Evolutionary conservation across 2,329 filamentous ascomycete genomes (phyloP).

Genomic region (Aspergillus terreus): DNA sequence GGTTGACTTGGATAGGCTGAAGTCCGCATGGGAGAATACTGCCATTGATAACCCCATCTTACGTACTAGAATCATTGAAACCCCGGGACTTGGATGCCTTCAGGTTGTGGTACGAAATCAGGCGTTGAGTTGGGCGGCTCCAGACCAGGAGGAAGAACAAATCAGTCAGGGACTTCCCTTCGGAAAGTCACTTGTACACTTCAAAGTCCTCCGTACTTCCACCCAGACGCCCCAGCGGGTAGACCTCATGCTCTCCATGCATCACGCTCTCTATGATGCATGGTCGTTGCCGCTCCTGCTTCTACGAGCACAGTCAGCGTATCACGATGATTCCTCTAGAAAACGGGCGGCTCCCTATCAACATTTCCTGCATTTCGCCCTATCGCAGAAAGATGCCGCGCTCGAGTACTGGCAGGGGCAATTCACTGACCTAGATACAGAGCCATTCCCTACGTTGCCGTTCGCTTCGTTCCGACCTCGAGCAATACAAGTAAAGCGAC

Average conservation of each 20-base stretch:
- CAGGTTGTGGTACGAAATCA: slow-evolving; percentile 1
- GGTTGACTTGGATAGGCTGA: slow-evolving; percentile 6
- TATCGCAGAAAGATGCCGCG: slow-evolving; percentile 1
- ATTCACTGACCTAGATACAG: neutral
- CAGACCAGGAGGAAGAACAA: neutral
- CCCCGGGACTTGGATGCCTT: neutral
- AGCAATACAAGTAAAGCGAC: neutral
- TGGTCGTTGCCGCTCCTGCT: slow-evolving; percentile 17
- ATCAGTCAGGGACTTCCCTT: neutral
- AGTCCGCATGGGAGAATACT: slow-evolving; percentile 13
- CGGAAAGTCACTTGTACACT: slow-evolving; percentile 6
- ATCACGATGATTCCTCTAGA: neutral
- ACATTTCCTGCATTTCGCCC: slow-evolving; percentile 8
- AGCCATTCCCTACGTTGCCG: slow-evolving; percentile 6
- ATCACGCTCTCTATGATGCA: slow-evolving; percentile 44
- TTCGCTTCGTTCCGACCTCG: neutral
- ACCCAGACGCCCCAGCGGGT: neutral
- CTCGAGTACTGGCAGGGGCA: slow-evolving; percentile 2
- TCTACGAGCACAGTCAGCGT: neutral
- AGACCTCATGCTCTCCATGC: slow-evolving; percentile 30
- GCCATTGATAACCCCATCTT: slow-evolving; percentile 9
- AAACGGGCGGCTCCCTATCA: slow-evolving; percentile 6
- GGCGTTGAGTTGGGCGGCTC: neutral
- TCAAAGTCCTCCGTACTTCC: neutral
- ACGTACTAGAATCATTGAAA: slow-evolving; percentile 3